Percentiles rank a stretch among this genome's conserved stretches.
Evolutionary conservation across 2,329 filamentous ascomycete genomes (phyloP).

Genomic region (Fusarium verticillioides): DNA sequence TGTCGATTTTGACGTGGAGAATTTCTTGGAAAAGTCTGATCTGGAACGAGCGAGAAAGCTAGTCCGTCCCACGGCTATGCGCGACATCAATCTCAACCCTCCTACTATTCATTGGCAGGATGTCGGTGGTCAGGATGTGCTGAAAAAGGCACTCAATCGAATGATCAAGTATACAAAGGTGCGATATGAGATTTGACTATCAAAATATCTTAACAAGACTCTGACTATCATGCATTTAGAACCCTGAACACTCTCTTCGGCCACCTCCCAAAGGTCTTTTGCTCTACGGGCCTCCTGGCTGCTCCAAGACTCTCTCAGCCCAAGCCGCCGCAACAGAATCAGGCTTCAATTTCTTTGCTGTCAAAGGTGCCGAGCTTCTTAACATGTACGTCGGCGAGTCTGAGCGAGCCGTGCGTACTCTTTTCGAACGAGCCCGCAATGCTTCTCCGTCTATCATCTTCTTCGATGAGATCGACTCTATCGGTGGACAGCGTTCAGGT

Average conservation of each 20-base stretch:
- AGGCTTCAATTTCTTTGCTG: constrained; percentile 91
- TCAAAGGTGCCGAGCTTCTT: constrained; percentile 92
- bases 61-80: constrained; percentile 86
- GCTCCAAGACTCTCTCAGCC: constrained; percentile 92
- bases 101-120: constrained; percentile 88
- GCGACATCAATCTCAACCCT: constrained; percentile 88
- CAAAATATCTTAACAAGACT: not conserved
- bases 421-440: constrained; percentile 87
- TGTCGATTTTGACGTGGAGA: constrained; percentile 30
- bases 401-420: constrained; percentile 83
- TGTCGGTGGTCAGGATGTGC: constrained; percentile 83
- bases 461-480: constrained; percentile 95
- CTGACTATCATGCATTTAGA: constrained; percentile 30
- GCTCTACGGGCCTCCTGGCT: constrained; percentile 91
- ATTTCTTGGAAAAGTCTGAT: constrained; percentile 59
- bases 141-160: constrained; percentile 71
- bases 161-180: constrained; percentile 59
- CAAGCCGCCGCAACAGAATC: constrained; percentile 92
- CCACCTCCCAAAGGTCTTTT: constrained; percentile 83
- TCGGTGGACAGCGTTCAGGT: constrained; percentile 68
- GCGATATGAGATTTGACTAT: not conserved
- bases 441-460: constrained; percentile 94
- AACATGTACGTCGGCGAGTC: constrained; percentile 98
- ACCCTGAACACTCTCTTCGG: constrained; percentile 54
- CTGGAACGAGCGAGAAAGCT: constrained; percentile 73